Base-by-base conservation (phyloP, 495 filamentous ascomycete genomes). In the Hapsidospora chrysogenum region DNA sequence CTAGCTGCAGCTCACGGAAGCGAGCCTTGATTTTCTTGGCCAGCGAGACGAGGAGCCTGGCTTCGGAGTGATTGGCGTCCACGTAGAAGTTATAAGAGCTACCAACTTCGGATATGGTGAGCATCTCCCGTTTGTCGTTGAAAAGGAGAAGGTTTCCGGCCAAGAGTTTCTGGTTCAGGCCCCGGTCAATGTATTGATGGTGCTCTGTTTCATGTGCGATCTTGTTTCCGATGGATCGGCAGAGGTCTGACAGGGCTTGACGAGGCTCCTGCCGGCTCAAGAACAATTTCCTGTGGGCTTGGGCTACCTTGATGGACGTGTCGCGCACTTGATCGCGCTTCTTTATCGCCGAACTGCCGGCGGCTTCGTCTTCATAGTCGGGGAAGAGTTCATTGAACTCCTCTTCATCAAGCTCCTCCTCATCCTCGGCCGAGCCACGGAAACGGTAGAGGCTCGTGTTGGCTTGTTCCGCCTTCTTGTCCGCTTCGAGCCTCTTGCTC, bases 81-180 rank as follows among this genome's bases (percentile, higher is more conserved):
- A 68, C 76, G 52, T 96, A 97, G 58, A 96, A 92, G 52, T 92
- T 92, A 57, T 86, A 92, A 9, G 59, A 61, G 45, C 47, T 50
- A 15, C 36, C 42, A 29, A 32, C 49, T 23, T 46, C 46, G 3
- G 45, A 37, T 9, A 34, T 41, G 0, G 51, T 53, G 16, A 89
- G 51, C 17, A 63, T 59, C 46, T 72, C 63, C 27, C 69, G 46
- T 34, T 65, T 60, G 32, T 68, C 57, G 17, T 72, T 66, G 6
- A 93, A 58, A 2, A 72, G 57, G 16, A 89, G 49, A 1, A 85
- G 46, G 1, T 79, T 57, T 7, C 71, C 76, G 9, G 81, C 66
- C 18, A 89, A 57, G 30, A 82, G 63, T 29, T 58, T 47, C 18
- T 59, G 9, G 53, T 67, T 52, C 54, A 52, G 17, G 41, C 53